Base-by-base conservation (phyloP, 768 basidiomycete genomes). In the Auriculariales sp. region DNA sequence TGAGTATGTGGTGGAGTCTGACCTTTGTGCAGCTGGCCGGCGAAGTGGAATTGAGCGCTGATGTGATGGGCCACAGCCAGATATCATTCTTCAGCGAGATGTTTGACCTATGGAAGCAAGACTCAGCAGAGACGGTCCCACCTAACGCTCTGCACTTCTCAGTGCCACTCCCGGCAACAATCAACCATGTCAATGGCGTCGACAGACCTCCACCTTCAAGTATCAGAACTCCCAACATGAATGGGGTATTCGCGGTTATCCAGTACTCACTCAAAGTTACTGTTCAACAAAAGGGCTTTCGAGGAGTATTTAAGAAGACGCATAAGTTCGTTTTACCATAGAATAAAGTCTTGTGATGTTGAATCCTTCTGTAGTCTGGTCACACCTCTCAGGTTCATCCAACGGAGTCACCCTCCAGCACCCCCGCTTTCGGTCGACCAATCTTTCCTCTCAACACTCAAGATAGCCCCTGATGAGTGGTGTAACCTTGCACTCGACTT, bases 381-480 rank as follows among this genome's bases (percentile, higher is more conserved):
- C 17, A 60, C 78, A 2, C 73, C 72, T 1, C 67, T 83, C 49
- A 59, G 60, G 4, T 81, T 82, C 53, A 54, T 52, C 34, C 81
- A 79, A 6, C 72, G 72, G 39, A 69, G 70, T 46, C 71, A 77
- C n/a, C 71, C 82, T 0, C 66, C 68, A 48, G 67, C 72, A 11
- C 75, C 81, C 3, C 74, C 80, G 32, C 58, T 76, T 11, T 60
- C 68, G 1, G 56, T 52, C 3, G 63, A 63, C 11, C 64, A 70
- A 0, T 62, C 69, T 24, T 78, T 83, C 57, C 68, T 79, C 52
- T 71, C 73, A 0, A 71, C 73, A 2, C 60, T 84, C 49, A 83
- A 83, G 59, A 64, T 69, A 0, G 66, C 71, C 3, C 81, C 82
- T 6, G 81, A 81, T 57, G 82, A 83, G 58, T 84, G 79, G 78